Evolutionary conservation across 495 filamentous ascomycete genomes (phyloP), one percentile per base, ranked within the genome.

Genomic region (Penicillium robsamsonii): DNA sequence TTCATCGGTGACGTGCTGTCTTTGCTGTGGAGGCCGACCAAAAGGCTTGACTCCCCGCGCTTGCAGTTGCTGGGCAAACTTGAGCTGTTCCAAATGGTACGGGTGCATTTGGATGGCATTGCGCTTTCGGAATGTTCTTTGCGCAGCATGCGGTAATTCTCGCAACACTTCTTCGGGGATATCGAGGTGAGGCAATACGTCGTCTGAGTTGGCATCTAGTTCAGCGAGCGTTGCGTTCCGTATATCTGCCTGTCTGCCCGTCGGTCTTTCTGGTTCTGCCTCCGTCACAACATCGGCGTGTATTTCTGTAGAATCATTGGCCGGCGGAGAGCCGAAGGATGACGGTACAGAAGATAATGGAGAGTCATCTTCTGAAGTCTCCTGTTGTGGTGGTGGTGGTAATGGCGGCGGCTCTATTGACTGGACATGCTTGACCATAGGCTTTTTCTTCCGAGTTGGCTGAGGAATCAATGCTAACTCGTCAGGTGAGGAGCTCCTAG

Each of bases 81-180:
- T 81, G 13, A 78, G 84, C 59, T 80, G 80, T 63, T 91, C 88
- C 12, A 89, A 59, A 4, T 82, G 66, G 62, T 90, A 90, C 1
- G 88, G 88, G 58, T 89, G 86, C 48, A 90, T 69, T 63, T 92
- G 89, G 31, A 90, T 90, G 3, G 87, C 82, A 52, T 89, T 90
- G 51, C 89, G 78, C 24, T 87, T 80, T 29, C 89, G 79, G 15
- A 92, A 68, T 27, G 74, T 81, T 46, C 76, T 68, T 50, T 68
- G 63, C 25, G 50, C 59, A 42, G 72, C 72, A 22, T 68, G 69
- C 44, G 66, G 51, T 29, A 73, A 48, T 58, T 75, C 64, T 20
- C 56, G 55, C 38, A 74, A 30, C 17, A 72, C 30, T n/a, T 75
- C 68, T 33, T 70, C 62, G 0, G 62, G 68, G 15, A 70, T 63